Percentiles rank a stretch among this genome's conserved stretches.
phyloP scores from a whole-genome alignment of 2,329 filamentous ascomycete genomes.

The Pseudogymnoascus sp. region DNA sequence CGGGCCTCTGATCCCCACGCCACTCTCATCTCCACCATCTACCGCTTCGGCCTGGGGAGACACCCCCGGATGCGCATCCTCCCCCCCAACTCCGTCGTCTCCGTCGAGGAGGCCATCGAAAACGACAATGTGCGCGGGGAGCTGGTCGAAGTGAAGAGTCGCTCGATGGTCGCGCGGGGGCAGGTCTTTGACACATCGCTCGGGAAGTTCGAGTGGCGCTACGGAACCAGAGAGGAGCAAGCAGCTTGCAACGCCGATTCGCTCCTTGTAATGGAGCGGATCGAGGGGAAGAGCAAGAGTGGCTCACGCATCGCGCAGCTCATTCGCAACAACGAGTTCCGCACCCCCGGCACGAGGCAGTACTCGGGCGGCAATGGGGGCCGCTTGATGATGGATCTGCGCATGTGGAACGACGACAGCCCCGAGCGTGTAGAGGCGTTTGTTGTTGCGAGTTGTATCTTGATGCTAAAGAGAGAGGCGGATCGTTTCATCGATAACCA shows the following conservation, averaged over 20 bases:
- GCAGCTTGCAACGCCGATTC: conserved; percentile 15
- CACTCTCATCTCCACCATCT: conserved; percentile 17
- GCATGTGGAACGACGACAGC: conserved; percentile 12
- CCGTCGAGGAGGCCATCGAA: conserved; percentile 15
- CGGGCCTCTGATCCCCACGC: neutral
- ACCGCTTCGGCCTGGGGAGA: conserved; percentile 17
- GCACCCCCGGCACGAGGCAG: conserved; percentile 14
- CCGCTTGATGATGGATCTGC: conserved; percentile 17
- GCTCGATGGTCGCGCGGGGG: conserved; percentile 15
- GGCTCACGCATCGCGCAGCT: conserved; percentile 16
- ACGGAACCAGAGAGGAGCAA: conserved; percentile 16
- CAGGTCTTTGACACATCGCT: conserved; percentile 14
- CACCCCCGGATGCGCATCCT: conserved; percentile 17
- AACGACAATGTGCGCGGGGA: conserved; percentile 14
- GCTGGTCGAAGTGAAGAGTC: conserved; percentile 16
- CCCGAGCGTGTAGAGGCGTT: conserved; percentile 16
- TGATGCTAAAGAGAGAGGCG: conserved; percentile 18
- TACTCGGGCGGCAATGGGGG: conserved; percentile 17
- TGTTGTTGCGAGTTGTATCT: conserved; percentile 15
- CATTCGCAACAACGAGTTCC: conserved; percentile 16
- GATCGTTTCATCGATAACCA: conserved; percentile 16
- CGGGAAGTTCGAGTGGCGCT: conserved; percentile 19
- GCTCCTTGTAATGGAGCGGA: conserved; percentile 16
- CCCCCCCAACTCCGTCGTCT: neutral
- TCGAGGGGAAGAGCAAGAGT: neutral